Base-by-base conservation (phyloP, 371 early-diverging fungal genomes). In the Mucor racemosus region DNA sequence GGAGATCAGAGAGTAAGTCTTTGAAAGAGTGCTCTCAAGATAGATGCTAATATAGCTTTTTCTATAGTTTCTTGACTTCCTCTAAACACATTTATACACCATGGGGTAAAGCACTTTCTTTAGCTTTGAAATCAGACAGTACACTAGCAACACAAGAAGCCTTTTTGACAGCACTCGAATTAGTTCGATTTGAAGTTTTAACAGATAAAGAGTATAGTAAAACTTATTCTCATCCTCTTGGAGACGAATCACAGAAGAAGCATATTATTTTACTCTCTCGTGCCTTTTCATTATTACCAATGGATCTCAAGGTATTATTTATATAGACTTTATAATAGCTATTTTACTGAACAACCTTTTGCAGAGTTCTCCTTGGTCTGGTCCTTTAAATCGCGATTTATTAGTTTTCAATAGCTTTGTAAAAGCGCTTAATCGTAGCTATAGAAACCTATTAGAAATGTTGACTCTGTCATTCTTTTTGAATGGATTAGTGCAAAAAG, bases 381-480 rank as follows among this genome's bases (percentile, higher is more conserved):
- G 91, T 1, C 87, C 89, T 7, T 75, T 91, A 54, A 87, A 82
- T 73, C 87, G 92, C 15, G 93, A 94, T 64, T 67, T 93, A 50
- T 76, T 94, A 54, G 91, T 83, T 9, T 92, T 92, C 78, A 88
- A 87, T 73, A 89, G 91, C 65, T 81, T 89, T 71, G 80, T 81
- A 40, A 89, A 88, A 67, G 77, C 83, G 7, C 63, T 90, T 62
- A 83, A 81, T 42, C 84, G 88, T 42, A 83, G 87, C 15, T 84
- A 89, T 46, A 81, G 90, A 44, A 87, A 87, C 61, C 44, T 89
- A 34, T 74, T 81, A 57, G 92, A 92, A 66, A 86, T 88, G 79
- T 63, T 88, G 17, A 74, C 82, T 1, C 67, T 90, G 31, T 82
- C 86, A 5, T 80, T 86, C 69, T 77, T 90, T 60, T 71, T 89